Percentiles rank a stretch among this genome's conserved stretches.
Conservation (phyloP, 352 stramenopile species). For the Globisporangium uncinulatum region DNA sequence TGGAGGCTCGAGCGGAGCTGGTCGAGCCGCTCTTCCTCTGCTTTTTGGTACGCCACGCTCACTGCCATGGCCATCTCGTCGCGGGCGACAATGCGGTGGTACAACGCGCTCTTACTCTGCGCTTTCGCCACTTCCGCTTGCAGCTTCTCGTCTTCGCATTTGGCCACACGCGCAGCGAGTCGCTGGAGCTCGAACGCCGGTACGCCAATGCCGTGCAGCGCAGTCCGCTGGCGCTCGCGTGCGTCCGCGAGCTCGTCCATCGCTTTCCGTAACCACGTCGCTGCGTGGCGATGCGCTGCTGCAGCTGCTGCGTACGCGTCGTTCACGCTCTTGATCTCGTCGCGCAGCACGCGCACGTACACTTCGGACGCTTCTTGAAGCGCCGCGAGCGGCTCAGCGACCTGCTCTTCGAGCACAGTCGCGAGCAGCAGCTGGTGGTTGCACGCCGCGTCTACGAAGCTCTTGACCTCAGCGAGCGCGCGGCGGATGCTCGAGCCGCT, state of each 20-base stretch:
- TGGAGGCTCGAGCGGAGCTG: constrained; percentile 66
- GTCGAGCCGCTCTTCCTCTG: constrained; percentile 77
- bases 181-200: constrained; percentile 79
- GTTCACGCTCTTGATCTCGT: constrained; percentile 74
- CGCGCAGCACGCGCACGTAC: constrained; percentile 76
- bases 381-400: constrained; percentile 68
- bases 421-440: constrained; percentile 69
- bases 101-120: constrained; percentile 69
- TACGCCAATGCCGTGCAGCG: constrained; percentile 75
- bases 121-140: constrained; percentile 51
- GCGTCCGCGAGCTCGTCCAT: constrained; percentile 47
- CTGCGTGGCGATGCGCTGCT: constrained; percentile 27
- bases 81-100: constrained; percentile 74
- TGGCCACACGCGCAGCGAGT: constrained; percentile 48
- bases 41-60: constrained; percentile 81
- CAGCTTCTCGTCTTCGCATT: constrained; percentile 54
- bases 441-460: constrained; percentile 53
- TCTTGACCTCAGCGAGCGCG: constrained; percentile 53
- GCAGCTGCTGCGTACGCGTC: constrained; percentile 54
- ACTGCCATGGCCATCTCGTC: constrained; percentile 89
- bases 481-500: constrained; percentile 51
- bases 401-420: constrained; percentile 77
- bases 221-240: constrained; percentile 48
- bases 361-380: constrained; percentile 68
- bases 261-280: constrained; percentile 25